Evolutionary conservation across 2,329 filamentous ascomycete species (phyloP), one percentile per base, ranked within the genome.

Genomic region (Fusarium euwallaceae): DNA sequence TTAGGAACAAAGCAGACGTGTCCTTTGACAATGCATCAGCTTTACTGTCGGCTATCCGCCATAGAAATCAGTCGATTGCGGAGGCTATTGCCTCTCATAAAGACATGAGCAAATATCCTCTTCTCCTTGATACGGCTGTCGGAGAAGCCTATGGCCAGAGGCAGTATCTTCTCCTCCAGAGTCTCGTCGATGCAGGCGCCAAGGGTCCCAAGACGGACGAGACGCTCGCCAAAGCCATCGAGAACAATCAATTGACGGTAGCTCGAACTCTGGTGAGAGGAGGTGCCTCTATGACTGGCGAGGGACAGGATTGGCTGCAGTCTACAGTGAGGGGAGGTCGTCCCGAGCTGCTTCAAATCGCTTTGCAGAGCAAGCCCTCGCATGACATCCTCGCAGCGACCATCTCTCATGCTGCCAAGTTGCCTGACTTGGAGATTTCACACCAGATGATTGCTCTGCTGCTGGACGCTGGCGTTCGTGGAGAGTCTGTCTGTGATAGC

Each of bases 101-200:
- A 24, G 34, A 37, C 27, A 55, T 45, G 36, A 53, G 14, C 4
- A 16, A 41, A 4, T 7, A 55, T 16, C 10, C 51, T 17, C 9
- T 5, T 9, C 29, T 71, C 3, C 41, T 68, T 2, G 69, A 71
- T 32, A 36, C 9, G 3, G 51, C 41, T 16, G 27, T 71, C 6
- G 65, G 58, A 20, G 20, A 59, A 17, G 69, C 69, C n/a, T 71
- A 71, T 24, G 20, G 29, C n/a, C 32, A 32, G 10, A 45, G 27
- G 48, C 66, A 66, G 22, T 60, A 65, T 20, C 24, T 32, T 6
- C 48, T 65, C 20, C n/a, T 71, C 2, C 14, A n/a, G 4, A 24
- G 22, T 10, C 68, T 66, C 34, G 56, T 68, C 2, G 20, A 22
- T 8, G 58, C 22, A 16, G 69, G 69, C 29, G 69, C 65, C 7